A percentile compares a stretch with the other conserved stretches of the same genome.
phyloP scores from a whole-genome alignment of 106 monocot genomes.

The Dendrobium chrysotoxum region DNA sequence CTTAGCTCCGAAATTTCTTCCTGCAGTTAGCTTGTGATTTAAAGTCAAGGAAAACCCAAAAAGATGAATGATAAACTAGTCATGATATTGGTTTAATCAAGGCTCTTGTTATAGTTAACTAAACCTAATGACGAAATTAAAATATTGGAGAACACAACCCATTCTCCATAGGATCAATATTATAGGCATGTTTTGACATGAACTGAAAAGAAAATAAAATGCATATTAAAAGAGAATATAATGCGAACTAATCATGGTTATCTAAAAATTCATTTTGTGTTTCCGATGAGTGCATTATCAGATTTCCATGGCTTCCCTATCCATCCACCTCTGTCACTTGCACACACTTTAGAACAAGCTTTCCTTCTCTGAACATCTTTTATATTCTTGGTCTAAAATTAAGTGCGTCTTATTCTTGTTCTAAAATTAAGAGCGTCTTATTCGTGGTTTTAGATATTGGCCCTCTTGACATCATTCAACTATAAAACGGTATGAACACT shows the following conservation, averaged over 20 bases:
- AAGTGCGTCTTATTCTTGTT: background rate
- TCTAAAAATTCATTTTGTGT: background rate
- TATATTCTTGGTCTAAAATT: background rate
- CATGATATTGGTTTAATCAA: background rate
- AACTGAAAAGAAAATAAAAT: background rate
- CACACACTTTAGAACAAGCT: background rate
- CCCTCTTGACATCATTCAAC: background rate
- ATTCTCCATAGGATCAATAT: background rate
- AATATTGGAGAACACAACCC: background rate
- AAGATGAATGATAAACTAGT: too few relatives aligned
- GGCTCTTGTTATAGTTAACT: background rate
- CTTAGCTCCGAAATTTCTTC: too few relatives aligned
- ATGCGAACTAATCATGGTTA: background rate
- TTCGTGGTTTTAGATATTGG: background rate
- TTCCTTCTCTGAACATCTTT: background rate
- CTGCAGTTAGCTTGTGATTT: too few relatives aligned
- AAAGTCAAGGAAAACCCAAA: too few relatives aligned
- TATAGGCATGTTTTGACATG: background rate
- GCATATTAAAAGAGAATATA: background rate
- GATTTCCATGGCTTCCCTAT: background rate
- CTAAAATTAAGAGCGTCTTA: background rate
- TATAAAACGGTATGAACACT: background rate
- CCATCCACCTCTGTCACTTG: background rate
- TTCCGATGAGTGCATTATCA: background rate
- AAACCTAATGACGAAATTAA: too few relatives aligned